Evolutionary conservation across 768 basidiomycete genomes (phyloP), one percentile per base, ranked within the genome.

Genomic region (Serpula lacrymans): DNA sequence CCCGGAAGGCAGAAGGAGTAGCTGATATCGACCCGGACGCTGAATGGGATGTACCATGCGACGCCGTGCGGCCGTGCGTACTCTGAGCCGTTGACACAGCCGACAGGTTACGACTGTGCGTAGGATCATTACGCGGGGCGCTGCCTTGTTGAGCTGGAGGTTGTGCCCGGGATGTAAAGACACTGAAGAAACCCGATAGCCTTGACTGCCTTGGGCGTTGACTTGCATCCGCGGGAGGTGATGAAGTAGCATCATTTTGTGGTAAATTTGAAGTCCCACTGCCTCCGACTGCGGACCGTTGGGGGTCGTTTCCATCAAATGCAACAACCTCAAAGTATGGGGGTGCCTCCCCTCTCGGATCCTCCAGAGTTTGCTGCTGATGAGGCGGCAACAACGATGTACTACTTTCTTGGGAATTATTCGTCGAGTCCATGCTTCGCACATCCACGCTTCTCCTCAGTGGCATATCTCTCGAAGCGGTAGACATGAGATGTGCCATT

Each of bases 321-420:
- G 60, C 53, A 23, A 74, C 64, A 9, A 72, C 74, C 49, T 86
- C 83, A 37, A 72, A 76, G 57, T 88, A 88, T 0, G 84, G 59
- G 4, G 86, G 85, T 5, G 82, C 80, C 28, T 78, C 77, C 17
- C 82, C 86, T 46, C 79, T 64, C 7, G 72, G 68, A 51, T 72
- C 74, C 10, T 18, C 42, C 12, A 12, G 17, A 11, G 41, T 12
- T 36, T 39, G 24, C 23, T 25, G 37, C 9, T 14, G n/a, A 16
- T 60, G 55, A 6, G 37, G 14, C 24, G 26, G 33, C 23, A 60
- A 45, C 1, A 60, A 28, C 20, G 49, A 60, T 2, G 40, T 36
- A 17, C 50, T 51, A 35, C 56, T 60, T 25, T 44, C 56, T 8
- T 45, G 43, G 12, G 49, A 50, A 16, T 47, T 34, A 31, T 23